Percentiles rank a stretch among this genome's conserved stretches.
Evolutionary conservation across 2,329 filamentous ascomycete species (phyloP).

Genomic region (Diplodia sapinea): DNA sequence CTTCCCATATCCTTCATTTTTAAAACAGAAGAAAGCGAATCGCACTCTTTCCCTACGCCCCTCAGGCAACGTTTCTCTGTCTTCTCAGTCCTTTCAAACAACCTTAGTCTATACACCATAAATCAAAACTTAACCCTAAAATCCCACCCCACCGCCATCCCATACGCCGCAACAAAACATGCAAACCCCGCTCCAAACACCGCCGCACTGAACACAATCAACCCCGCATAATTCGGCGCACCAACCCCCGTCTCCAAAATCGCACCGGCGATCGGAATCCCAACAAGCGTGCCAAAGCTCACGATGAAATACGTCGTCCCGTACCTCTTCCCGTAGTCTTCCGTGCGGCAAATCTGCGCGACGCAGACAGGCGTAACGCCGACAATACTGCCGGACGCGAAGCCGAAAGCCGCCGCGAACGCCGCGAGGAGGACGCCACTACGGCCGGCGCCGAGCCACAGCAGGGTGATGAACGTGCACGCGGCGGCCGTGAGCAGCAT

Average conservation of each 20-base stretch:
- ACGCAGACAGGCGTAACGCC: constrained; percentile 66
- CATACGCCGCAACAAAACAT: constrained; percentile 34
- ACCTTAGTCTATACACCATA: background rate
- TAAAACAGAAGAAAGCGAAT: too few relatives aligned
- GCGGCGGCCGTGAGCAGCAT: constrained; percentile 54
- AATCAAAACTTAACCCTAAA: constrained; percentile 30
- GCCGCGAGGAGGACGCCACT: constrained; percentile 41
- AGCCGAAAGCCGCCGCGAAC: constrained; percentile 56
- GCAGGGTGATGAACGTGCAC: constrained; percentile 51
- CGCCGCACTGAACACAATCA: constrained; percentile 37
- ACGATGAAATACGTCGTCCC: constrained; percentile 66
- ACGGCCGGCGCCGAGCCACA: constrained; percentile 59
- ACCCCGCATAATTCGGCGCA: constrained; percentile 32
- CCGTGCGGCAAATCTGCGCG: constrained; percentile 67
- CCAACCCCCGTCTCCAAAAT: constrained; percentile 33
- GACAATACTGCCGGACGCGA: constrained; percentile 69
- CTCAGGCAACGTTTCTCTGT: too few relatives aligned
- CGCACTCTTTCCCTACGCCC: too few relatives aligned
- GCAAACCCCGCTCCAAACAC: constrained; percentile 35
- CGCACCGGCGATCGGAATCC: constrained; percentile 67
- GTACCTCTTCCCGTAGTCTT: constrained; percentile 62
- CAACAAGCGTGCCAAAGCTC: constrained; percentile 67
- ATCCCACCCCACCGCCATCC: constrained; percentile 34
- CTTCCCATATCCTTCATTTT: too few relatives aligned
- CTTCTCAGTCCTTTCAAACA: too few relatives aligned